Evolutionary conservation across 306 rosid species (phyloP).

Genomic region (Dryas octopetala): DNA sequence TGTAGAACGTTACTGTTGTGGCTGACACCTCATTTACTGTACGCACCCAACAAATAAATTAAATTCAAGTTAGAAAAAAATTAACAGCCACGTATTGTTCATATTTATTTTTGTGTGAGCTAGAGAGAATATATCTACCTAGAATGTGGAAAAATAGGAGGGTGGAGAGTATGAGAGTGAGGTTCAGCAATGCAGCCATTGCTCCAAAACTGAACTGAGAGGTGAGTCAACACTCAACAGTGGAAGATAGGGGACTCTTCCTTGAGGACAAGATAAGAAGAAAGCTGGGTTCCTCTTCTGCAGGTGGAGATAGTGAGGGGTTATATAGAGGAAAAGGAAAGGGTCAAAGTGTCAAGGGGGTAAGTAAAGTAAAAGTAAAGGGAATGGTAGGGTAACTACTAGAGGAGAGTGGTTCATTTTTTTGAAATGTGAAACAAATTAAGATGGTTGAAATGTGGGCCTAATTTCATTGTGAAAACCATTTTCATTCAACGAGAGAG

Average conservation of each 20-base stretch:
- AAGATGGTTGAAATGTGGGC: slow-evolving; percentile 18
- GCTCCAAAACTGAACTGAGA: too few relatives aligned
- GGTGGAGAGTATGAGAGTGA: slow-evolving; percentile 35
- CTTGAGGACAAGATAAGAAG: background rate
- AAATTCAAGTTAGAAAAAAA: background rate
- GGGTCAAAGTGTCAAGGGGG: background rate
- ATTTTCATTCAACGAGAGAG: background rate
- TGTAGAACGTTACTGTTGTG: slow-evolving; percentile 44
- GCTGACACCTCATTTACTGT: slow-evolving; percentile 43
- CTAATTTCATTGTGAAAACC: background rate
- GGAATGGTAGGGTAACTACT: background rate
- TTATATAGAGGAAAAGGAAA: slow-evolving; percentile 24
- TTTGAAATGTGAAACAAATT: background rate
- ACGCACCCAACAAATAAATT: background rate
- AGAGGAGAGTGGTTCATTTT: background rate
- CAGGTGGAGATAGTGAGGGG: background rate
- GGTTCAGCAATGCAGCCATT: slow-evolving; percentile 36
- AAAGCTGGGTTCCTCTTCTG: background rate
- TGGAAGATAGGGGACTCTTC: too few relatives aligned
- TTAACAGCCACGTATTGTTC: background rate
- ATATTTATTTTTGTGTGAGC: background rate
- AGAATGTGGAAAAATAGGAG: slow-evolving; percentile 34
- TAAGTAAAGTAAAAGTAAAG: background rate
- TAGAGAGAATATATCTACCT: slow-evolving; percentile 32
- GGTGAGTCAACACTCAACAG: too few relatives aligned